phyloP scores from a whole-genome alignment of 106 monocot species.

The Alisma plantagoaquatica region DNA sequence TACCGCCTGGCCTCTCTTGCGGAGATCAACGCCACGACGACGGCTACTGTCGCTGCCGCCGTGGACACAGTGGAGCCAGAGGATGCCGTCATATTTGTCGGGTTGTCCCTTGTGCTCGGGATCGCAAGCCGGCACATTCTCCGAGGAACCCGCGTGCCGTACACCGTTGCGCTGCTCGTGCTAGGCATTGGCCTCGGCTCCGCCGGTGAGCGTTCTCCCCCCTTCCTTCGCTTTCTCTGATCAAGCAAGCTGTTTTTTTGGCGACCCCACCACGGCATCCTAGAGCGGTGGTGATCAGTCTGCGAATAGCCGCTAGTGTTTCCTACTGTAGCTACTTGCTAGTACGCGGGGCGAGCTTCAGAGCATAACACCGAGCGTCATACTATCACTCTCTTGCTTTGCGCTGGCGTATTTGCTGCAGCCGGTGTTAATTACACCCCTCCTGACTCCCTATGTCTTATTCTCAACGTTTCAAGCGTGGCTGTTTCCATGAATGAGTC shows the following conservation, averaged over 20 bases:
- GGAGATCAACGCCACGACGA: not conserved
- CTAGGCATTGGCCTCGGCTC: conserved; percentile 75
- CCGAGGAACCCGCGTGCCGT: conserved; percentile 74
- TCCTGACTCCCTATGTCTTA: not conserved
- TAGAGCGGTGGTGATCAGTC: too few relatives aligned
- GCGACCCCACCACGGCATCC: too few relatives aligned
- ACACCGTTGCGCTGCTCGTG: conserved; percentile 87
- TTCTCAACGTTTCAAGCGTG: too few relatives aligned
- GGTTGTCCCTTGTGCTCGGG: conserved; percentile 70
- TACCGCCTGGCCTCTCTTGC: not conserved
- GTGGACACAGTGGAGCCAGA: too few relatives aligned
- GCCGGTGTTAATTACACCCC: not conserved
- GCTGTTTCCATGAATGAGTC: too few relatives aligned
- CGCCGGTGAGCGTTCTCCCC: conserved; percentile 28
- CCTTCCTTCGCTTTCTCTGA: not conserved
- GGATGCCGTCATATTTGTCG: conserved; percentile 84
- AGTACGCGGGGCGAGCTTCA: too few relatives aligned
- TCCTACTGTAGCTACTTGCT: too few relatives aligned
- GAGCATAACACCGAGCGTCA: too few relatives aligned
- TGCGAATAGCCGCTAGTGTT: too few relatives aligned
- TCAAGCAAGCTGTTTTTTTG: too few relatives aligned
- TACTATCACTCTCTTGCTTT: too few relatives aligned
- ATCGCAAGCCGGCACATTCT: conserved; percentile 80
- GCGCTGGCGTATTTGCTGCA: not conserved
- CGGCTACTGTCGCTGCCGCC: not conserved